Evolutionary conservation across 2,329 filamentous ascomycete species (phyloP).

Genomic region (Zasmidium angulare): DNA sequence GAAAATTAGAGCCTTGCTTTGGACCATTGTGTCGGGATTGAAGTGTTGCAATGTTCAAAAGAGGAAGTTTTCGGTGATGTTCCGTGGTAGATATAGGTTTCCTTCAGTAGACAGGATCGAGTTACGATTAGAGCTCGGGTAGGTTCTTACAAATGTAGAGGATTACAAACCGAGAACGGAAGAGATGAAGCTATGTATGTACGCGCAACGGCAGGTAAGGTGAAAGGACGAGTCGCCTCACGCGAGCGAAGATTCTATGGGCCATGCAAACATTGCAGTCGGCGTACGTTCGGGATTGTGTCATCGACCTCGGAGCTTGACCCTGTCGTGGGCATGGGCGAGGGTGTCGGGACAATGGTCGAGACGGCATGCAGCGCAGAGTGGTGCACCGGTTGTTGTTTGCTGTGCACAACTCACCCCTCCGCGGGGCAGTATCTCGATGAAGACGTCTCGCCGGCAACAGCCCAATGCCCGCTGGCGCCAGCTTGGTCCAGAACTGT

Average conservation of each 20-base stretch:
- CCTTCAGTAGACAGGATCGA: background rate
- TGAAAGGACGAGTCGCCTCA: background rate
- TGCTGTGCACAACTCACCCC: slow-evolving; percentile 6
- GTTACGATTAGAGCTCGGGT: background rate
- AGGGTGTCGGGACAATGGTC: background rate
- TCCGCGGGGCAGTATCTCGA: slow-evolving; percentile 13
- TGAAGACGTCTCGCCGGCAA: slow-evolving; percentile 7
- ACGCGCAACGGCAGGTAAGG: background rate
- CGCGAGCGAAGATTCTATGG: slow-evolving; percentile 1
- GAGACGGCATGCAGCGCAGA: background rate
- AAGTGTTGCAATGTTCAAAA: background rate
- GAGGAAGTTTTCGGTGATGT: background rate
- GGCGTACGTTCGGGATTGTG: slow-evolving; percentile 9
- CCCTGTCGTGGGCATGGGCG: background rate
- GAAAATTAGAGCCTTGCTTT: slow-evolving; percentile 76
- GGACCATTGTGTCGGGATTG: slow-evolving; percentile 44
- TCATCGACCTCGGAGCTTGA: slow-evolving; percentile 13
- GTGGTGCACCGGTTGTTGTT: background rate
- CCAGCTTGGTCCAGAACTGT: background rate
- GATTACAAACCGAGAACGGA: background rate
- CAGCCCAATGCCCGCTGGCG: background rate
- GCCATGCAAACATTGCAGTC: background rate
- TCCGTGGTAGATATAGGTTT: background rate
- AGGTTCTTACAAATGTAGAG: background rate
- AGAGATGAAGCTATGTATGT: background rate